Conservation (phyloP, 345 rosid species). For the Hibiscus trionum region DNA sequence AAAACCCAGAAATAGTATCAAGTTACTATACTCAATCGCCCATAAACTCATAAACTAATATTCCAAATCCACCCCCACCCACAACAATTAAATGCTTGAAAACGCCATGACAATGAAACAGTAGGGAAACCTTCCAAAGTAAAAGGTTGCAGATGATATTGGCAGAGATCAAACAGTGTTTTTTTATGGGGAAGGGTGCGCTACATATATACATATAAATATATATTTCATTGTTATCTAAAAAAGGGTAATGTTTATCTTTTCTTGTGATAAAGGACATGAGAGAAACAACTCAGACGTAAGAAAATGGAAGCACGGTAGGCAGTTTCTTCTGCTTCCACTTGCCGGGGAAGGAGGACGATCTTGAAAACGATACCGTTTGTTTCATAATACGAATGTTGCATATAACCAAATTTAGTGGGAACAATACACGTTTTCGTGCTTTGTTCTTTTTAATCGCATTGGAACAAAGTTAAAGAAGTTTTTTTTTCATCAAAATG, state of each 20-base stretch:
- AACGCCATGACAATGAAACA: neutral
- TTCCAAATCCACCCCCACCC: neutral
- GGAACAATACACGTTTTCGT: neutral
- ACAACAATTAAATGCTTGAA: constrained; percentile 10
- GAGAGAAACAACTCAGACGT: constrained; percentile 17
- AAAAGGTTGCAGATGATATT: neutral
- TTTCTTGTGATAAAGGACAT: constrained; percentile 23
- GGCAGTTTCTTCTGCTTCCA: neutral
- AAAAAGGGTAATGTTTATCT: neutral
- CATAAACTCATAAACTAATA: constrained; percentile 2
- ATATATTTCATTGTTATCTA: no score
- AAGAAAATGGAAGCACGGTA: neutral
- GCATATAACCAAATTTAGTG: neutral
- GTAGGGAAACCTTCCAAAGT: neutral
- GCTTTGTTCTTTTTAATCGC: neutral
- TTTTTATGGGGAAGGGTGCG: constrained; percentile 6
- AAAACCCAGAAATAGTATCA: constrained; percentile 11
- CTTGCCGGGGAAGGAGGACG: neutral
- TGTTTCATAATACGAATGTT: neutral
- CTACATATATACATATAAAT: neutral
- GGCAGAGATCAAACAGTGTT: neutral
- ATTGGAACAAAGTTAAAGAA: neutral
- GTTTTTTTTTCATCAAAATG: neutral
- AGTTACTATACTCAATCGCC: neutral
- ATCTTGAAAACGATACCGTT: constrained; percentile 14